A percentile compares a stretch with the other conserved stretches of the same genome.
These are phyloP conservation scores for Trichophyton benhamiae DNA, from an alignment of 2,329 filamentous ascomycete genomes.

Conservation along the genomic window DNA sequence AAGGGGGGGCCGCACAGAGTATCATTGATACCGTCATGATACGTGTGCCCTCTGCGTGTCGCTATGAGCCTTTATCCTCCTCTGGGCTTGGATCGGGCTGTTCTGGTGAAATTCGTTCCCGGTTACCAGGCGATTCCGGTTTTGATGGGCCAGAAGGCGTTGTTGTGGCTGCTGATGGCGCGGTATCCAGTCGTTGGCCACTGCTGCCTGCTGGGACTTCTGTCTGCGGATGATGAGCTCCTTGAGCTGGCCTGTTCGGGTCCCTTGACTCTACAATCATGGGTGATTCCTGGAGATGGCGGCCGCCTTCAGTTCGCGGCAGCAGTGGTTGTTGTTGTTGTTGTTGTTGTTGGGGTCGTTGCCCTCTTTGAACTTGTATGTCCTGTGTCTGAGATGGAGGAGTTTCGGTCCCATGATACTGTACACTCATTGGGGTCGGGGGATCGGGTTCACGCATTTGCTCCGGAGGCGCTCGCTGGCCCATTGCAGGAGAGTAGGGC, in stretches of 20 bases:
- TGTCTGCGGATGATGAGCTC: slow-evolving; percentile 8
- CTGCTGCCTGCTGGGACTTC: slow-evolving; percentile 9
- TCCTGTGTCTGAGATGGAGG: slow-evolving; percentile 10
- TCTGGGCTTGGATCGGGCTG: background rate
- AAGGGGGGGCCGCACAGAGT: background rate
- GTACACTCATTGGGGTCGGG: background rate
- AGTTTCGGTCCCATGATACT: slow-evolving; percentile 6
- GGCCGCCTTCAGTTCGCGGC: background rate
- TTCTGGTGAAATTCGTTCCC: background rate
- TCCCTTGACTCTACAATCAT: slow-evolving; percentile 8
- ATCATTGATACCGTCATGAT: background rate
- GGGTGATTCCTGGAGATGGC: slow-evolving; percentile 1
- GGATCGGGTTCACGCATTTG: background rate
- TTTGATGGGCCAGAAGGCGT: background rate
- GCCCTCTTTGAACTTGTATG: slow-evolving; percentile 11
- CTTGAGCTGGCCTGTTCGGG: slow-evolving; percentile 10
- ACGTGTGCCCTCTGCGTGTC: background rate
- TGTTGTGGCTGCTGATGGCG: background rate
- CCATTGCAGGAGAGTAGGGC: background rate
- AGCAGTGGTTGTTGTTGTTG: background rate
- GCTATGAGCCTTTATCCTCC: slow-evolving; percentile 2
- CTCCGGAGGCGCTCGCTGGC: background rate
- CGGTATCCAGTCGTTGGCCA: slow-evolving; percentile 5
- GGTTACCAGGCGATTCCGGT: background rate
- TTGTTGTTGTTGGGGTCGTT: slow-evolving; percentile 6